Evolutionary conservation across 2,329 filamentous ascomycete species (phyloP), one percentile per base, ranked within the genome.

Genomic region (Fusarium sp.): DNA sequence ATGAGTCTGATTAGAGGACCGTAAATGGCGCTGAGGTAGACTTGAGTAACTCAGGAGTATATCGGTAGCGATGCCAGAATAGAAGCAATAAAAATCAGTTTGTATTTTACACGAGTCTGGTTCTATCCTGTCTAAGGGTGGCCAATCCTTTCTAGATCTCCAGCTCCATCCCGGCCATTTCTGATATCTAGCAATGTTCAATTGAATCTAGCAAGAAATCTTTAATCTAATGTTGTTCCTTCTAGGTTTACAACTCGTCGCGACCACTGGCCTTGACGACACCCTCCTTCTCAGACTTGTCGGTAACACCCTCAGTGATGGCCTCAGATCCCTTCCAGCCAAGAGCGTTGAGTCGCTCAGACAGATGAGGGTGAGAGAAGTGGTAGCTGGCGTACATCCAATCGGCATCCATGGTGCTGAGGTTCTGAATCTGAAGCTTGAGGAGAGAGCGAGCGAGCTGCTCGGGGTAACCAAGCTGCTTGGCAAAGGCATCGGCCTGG

Each of bases 301-400:
- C 81, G 61, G 81, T 76, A 4, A 71, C 72, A 11, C 78, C 79
- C 57, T 74, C 74, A 3, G 76, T 78, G 22, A 86, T 80, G 69
- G 83, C 85, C 64, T 83, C 79, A 18, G 80, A 83, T 53, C 93
- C 90, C 77, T 91, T 90, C 94, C 95, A 99, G 71, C 93, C 91
- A 65, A 99, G 87, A 3, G 95, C 96, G 81, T 92, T 93, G 76
- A 99, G 86, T 76, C 96, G 90, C 87, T 99, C 97, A 3, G 94
- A 92, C 72, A 99, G 85, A 73, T 98, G 98, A 2, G 96, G 96
- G 82, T 99, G 96, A 25, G 95, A 98, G 86, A 97, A 98, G 84
- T 99, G 94, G 86, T 98, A 99, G 82, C 92, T 97, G 57, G 96
- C 96, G 81, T 97, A 99, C 88, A 98, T 90, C 92, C 93, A 97